phyloP scores from a whole-genome alignment of 1,284 basidiomycete species.

The Ustilago tritici region DNA sequence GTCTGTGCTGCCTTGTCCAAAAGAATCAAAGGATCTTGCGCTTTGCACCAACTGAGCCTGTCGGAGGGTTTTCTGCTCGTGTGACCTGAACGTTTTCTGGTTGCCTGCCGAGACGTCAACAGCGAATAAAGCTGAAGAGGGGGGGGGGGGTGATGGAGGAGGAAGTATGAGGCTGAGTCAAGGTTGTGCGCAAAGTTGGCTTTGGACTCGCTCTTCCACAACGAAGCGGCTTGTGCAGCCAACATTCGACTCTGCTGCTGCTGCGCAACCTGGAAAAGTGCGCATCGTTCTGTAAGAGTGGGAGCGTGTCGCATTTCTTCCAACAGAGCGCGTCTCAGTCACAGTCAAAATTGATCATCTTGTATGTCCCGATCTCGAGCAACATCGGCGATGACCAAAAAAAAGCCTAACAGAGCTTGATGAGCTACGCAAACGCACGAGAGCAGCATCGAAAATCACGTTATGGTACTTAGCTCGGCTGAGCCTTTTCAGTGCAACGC shows the following conservation, averaged over 20 bases:
- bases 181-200: background rate
- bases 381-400: background rate
- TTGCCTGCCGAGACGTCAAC: background rate
- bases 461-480: background rate
- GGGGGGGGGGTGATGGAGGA: background rate
- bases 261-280: no score
- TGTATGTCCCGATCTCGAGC: background rate
- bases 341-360: slow-evolving; percentile 5
- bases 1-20: background rate
- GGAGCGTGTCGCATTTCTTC: slow-evolving; percentile 43
- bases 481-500: background rate
- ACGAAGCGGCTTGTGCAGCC: slow-evolving; percentile 18
- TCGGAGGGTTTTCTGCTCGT: background rate
- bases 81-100: background rate
- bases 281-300: slow-evolving; percentile 2
- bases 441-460: slow-evolving; percentile 5
- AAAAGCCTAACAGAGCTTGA: background rate
- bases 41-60: background rate
- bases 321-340: slow-evolving; percentile 17
- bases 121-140: background rate
- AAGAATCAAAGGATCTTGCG: background rate
- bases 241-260: background rate
- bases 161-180: slow-evolving; percentile 9
- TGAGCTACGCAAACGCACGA: background rate
- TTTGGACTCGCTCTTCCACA: background rate